A percentile compares a stretch with the other conserved stretches of the same genome.
Evolutionary conservation across 345 rosid genomes (phyloP).

Genomic region (Citrus mangshanensis): DNA sequence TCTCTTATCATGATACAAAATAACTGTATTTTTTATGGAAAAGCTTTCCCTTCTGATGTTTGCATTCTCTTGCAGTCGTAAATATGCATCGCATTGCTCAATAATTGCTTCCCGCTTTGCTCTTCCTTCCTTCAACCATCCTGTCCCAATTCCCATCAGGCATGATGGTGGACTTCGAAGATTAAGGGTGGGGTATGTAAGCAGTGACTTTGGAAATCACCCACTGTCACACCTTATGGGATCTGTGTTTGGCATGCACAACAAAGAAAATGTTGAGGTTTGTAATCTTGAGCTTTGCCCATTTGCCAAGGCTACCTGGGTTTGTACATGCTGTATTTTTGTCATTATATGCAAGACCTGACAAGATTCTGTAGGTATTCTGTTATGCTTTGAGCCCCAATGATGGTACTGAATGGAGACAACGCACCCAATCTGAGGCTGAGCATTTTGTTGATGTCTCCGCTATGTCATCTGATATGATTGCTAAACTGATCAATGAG

Average conservation of each 20-base stretch:
- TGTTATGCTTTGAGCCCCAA: slow-evolving; percentile 95
- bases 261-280: slow-evolving; percentile 84
- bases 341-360: slow-evolving; percentile 11
- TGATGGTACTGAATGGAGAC: slow-evolving; percentile 98
- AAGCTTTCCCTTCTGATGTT: background rate
- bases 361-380: slow-evolving; percentile 56
- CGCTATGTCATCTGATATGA: slow-evolving; percentile 78
- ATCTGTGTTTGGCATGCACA: slow-evolving; percentile 97
- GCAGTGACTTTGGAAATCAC: slow-evolving; percentile 98
- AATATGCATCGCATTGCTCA: slow-evolving; percentile 94
- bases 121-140: slow-evolving; percentile 70
- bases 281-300: slow-evolving; percentile 9
- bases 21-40: background rate
- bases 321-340: background rate
- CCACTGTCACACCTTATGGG: slow-evolving; percentile 99
- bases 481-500: slow-evolving; percentile 79
- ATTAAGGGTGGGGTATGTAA: slow-evolving; percentile 86
- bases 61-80: slow-evolving; percentile 54
- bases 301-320: background rate
- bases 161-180: slow-evolving; percentile 62
- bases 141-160: slow-evolving; percentile 61
- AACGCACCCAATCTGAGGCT: slow-evolving; percentile 79
- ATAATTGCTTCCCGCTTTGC: slow-evolving; percentile 83
- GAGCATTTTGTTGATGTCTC: slow-evolving; percentile 95
- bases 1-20: background rate